Evolutionary conservation across 306 rosid genomes (phyloP).

Genomic region (Sindora glabra): DNA sequence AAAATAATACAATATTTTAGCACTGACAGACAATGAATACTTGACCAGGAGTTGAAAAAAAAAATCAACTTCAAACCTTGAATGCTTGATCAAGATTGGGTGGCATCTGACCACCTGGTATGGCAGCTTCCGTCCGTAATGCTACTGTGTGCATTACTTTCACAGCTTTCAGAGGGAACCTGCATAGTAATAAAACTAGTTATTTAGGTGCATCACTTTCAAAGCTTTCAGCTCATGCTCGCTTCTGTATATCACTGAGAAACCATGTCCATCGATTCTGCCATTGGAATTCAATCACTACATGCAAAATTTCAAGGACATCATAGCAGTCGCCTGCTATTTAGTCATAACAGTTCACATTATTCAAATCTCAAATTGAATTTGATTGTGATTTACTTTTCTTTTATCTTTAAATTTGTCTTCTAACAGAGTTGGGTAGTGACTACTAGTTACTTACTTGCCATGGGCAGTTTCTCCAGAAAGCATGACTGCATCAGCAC

Average conservation of each 20-base stretch:
- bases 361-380: too few relatives aligned
- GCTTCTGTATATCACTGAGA: not conserved
- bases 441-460: conserved; percentile 50
- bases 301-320: too few relatives aligned
- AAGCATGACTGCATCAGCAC: conserved; percentile 91
- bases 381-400: too few relatives aligned
- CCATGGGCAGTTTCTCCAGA: conserved; percentile 99
- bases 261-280: not conserved
- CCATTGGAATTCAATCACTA: not conserved
- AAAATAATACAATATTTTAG: conserved; percentile 1
- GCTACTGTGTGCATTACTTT: conserved; percentile 99
- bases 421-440: not conserved
- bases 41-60: not conserved
- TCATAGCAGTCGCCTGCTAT: too few relatives aligned
- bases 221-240: not conserved
- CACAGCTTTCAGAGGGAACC: conserved; percentile 90
- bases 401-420: too few relatives aligned
- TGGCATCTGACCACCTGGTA: conserved; percentile 70
- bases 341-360: too few relatives aligned
- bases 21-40: not conserved
- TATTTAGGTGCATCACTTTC: not conserved
- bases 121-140: conserved; percentile 83
- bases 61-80: conserved; percentile 49
- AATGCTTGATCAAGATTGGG: conserved; percentile 81
- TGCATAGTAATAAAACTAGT: conserved; percentile 25